Evolutionary conservation across 1,284 basidiomycete species (phyloP).

Genomic region (Meira nashicola): DNA sequence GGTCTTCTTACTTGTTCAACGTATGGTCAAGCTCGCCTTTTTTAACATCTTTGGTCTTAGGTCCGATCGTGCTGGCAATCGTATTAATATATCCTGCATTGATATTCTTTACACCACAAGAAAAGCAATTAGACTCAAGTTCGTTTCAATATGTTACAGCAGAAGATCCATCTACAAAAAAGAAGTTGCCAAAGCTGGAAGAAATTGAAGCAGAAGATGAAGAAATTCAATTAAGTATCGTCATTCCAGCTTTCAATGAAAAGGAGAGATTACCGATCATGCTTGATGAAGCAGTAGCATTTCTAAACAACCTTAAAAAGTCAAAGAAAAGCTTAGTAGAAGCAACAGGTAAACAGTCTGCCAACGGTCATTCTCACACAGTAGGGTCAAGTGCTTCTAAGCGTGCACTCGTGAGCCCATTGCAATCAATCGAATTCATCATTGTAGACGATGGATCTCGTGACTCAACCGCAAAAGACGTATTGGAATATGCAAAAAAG

Average conservation of each 20-base stretch:
- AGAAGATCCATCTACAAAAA: background rate
- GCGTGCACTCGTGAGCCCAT: constrained; percentile 1
- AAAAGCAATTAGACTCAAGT: background rate
- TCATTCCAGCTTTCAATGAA: constrained; percentile 90
- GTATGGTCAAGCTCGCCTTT: constrained; percentile 7
- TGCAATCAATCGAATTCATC: constrained; percentile 64
- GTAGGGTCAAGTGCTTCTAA: background rate
- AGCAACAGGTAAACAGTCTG: background rate
- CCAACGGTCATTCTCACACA: background rate
- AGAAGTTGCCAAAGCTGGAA: background rate
- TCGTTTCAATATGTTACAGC: background rate
- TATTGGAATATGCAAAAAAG: constrained; percentile 63
- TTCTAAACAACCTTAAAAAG: constrained; percentile 53
- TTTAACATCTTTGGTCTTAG: constrained; percentile 6
- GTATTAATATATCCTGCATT: constrained; percentile 7
- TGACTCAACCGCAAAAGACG: constrained; percentile 68
- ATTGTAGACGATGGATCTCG: constrained; percentile 83
- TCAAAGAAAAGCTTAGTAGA: constrained; percentile 6
- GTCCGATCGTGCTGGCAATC: background rate
- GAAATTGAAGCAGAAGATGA: constrained; percentile 51
- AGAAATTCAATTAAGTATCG: constrained; percentile 62
- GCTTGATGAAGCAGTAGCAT: constrained; percentile 66
- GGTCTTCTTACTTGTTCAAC: background rate
- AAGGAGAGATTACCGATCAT: constrained; percentile 70
- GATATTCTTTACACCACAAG: constrained; percentile 1